Base-by-base conservation (phyloP, 2,329 filamentous ascomycete genomes). In the Trichoderma asperellum region DNA sequence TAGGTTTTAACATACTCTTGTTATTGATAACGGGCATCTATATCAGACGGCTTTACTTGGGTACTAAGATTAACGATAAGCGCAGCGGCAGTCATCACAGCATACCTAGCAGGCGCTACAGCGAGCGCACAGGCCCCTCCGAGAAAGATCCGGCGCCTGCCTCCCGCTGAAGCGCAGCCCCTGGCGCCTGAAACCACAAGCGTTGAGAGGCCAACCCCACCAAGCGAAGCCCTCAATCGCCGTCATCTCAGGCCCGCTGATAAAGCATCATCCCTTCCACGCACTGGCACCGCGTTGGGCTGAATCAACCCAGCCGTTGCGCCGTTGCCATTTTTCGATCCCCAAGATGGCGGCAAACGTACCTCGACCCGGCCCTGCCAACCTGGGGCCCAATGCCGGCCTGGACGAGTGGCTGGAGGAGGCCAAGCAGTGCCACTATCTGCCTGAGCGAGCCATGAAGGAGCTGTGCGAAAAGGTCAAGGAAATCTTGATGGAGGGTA, bases 391-490 rank as follows among this genome's bases (percentile, higher is more conserved):
- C 69, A 92, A 93, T 79, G 92, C 94, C 49, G 93, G 93, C 16
- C 89, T 96, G 40, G 93, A 97, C 79, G 94, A 98, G 83, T 99
- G 96, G 96, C 87, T 99, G 37, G 92, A 96, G 78, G 92, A 96
- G 81, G 96, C 96, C 56, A 97, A 97, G 82, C 92, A 96, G 81
- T 98, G 96, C 83, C 96, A 97, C 80, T 97, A 98, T 80, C 87
- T 99, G 64, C 96, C 96, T 61, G 96, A 99, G 82, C 84, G 91
- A 72, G 93, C 96, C 77, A 99, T 99, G 96, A 99, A 99, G 86
- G 92, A 97, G 81, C 87, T 99, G 60, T 99, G 96, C 80, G 96
- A 99, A 84, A 97, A 97, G 79, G 96, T 98, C 71, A 99, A 99
- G 84, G 96, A 98, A 82, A 96, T 93, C 73, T 87, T 99, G 76